phyloP scores from a whole-genome alignment of 108 stramenopile genomes.

The Craspedostauros australis region DNA sequence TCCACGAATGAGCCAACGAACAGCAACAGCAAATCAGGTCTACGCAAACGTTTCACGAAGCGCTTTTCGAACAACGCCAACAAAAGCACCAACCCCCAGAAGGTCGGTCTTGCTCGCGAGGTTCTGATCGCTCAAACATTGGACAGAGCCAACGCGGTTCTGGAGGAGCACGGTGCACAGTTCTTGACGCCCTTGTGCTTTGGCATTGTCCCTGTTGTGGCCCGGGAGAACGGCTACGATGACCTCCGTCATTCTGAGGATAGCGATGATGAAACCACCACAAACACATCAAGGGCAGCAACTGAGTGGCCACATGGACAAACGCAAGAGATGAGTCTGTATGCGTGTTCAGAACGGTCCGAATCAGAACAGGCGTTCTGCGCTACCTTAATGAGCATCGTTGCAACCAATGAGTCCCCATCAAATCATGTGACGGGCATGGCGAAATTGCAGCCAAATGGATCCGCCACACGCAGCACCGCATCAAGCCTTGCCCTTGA shows the following conservation, averaged over 20 bases:
- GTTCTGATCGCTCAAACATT: not conserved
- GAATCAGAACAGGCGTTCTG: slow-evolving; percentile 68
- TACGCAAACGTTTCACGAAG: not conserved
- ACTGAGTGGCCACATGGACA: slow-evolving; percentile 47
- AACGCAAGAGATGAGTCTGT: slow-evolving; percentile 37
- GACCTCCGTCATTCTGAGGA: not conserved
- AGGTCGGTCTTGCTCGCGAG: slow-evolving; percentile 4
- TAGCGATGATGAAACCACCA: not conserved
- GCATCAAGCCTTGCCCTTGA: too few relatives aligned
- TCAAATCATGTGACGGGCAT: too few relatives aligned
- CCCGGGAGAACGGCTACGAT: slow-evolving; percentile 6
- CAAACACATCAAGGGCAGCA: not conserved
- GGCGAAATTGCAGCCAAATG: too few relatives aligned
- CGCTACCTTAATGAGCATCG: too few relatives aligned
- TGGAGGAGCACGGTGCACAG: slow-evolving; percentile 43
- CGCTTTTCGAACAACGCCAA: slow-evolving; percentile 13
- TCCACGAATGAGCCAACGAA: not conserved
- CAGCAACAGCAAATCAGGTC: not conserved
- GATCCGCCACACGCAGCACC: too few relatives aligned
- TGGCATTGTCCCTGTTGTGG: slow-evolving; percentile 39
- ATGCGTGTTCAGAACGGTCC: slow-evolving; percentile 28
- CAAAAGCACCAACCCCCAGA: not conserved
- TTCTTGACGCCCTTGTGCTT: slow-evolving; percentile 66
- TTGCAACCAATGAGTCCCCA: too few relatives aligned
- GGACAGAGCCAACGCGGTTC: slow-evolving; percentile 17